Evolutionary conservation across 768 basidiomycete species (phyloP).

Genomic region (Gyrodon lividus): DNA sequence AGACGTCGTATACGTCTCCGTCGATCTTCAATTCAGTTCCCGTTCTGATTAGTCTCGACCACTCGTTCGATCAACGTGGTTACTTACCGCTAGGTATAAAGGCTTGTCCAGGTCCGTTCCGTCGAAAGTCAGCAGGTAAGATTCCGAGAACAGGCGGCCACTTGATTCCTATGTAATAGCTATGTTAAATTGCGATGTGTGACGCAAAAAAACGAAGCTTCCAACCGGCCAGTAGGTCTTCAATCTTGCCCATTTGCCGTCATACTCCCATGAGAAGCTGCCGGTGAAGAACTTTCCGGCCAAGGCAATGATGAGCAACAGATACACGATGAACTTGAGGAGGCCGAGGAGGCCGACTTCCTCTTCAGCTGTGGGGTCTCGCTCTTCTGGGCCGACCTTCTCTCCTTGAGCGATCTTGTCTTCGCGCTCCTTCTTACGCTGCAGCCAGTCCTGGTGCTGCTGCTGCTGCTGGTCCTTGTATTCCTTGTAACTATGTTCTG

Average conservation of each 20-base stretch:
- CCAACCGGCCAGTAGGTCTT: slow-evolving; percentile 67
- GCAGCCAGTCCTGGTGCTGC: slow-evolving; percentile 61
- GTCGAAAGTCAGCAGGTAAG: slow-evolving; percentile 62
- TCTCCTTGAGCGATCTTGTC: slow-evolving; percentile 75
- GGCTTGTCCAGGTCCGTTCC: slow-evolving; percentile 65
- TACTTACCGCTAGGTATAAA: slow-evolving; percentile 78
- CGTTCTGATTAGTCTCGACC: slow-evolving; percentile 3
- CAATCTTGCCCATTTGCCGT: slow-evolving; percentile 58
- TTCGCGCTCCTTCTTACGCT: slow-evolving; percentile 69
- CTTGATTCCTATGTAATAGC: slow-evolving; percentile 40
- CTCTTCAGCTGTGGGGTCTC: slow-evolving; percentile 65
- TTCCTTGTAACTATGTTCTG: slow-evolving; percentile 54
- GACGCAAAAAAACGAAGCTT: background rate
- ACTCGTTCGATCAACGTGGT: slow-evolving; percentile 10
- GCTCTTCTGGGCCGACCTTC: slow-evolving; percentile 68
- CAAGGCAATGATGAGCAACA: slow-evolving; percentile 52
- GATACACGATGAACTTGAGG: slow-evolving; percentile 65
- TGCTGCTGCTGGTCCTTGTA: slow-evolving; percentile 62
- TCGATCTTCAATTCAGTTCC: slow-evolving; percentile 60
- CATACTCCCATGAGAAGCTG: slow-evolving; percentile 83
- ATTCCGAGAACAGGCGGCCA: slow-evolving; percentile 75
- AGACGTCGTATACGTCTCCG: slow-evolving; percentile 91
- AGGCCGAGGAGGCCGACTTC: slow-evolving; percentile 66
- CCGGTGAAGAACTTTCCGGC: slow-evolving; percentile 84
- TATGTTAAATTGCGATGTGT: background rate